Base-by-base conservation (phyloP, 2,329 filamentous ascomycete genomes). In the Phaeosphaeria sp. region DNA sequence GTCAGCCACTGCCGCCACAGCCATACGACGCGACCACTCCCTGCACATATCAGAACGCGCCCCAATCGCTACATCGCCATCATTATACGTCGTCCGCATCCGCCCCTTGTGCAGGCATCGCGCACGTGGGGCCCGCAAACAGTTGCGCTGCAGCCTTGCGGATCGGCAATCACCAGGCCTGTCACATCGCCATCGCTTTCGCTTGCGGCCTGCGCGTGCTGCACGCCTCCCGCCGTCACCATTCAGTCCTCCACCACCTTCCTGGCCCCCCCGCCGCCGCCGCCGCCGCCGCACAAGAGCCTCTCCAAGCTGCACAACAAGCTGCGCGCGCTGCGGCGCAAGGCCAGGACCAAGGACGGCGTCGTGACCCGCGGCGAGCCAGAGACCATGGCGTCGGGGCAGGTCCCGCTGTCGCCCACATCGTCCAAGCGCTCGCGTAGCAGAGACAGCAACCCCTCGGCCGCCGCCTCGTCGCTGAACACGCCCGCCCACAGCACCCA, bases 361-460 rank as follows among this genome's bases (percentile, higher is more conserved):
- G 55, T 61, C 40, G 49, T 69, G 60, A 66, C 58, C 61, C 65
- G 65, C 45, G 65, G 65, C 62, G 65, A 55, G 36, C 18, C 21
- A 33, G 21, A 60, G 49, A 64, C 64, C 51, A 70, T 72, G 56
- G 67, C 69, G 20, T 67, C 71, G 59, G 64, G 67, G 52, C 67
- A 64, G 18, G 62, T 72, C 25, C 69, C 76, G 49, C 60, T 71
- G 39, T 77, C 75, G 36, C 73, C 74, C 24, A 68, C 74, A 17
- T 77, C 76, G 45, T 77, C 74, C 50, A 78, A 78, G 71, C 74
- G 76, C 58, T 77, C 75, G 55, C 72, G 74, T 49, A 77, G 75
- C 66, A 73, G 66, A 60, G 76, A 77, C 67, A 78, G 74, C 65
- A 64, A 39, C 36, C 36, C 15, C 11, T 39, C 36, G 15, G 36